A percentile compares a stretch with the other conserved stretches of the same genome.
These are phyloP conservation scores for Gossypium arboreum DNA, from an alignment of 345 rosid genomes.

Conservation along the genomic window DNA sequence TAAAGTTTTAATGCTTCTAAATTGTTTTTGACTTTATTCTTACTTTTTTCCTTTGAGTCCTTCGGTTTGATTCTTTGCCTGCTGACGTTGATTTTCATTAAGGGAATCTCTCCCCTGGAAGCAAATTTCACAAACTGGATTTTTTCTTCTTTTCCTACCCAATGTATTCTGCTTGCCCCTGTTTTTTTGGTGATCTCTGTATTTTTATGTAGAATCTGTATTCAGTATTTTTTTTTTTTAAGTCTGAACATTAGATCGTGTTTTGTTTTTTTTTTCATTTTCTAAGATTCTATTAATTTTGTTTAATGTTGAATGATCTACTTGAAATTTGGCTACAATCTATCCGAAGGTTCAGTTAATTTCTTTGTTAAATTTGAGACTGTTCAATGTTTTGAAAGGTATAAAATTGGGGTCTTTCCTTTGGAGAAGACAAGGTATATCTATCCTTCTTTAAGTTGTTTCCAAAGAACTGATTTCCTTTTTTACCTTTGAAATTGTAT, in stretches of 20 bases:
- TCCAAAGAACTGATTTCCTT: not conserved
- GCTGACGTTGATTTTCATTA: not conserved
- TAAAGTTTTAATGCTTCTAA: not conserved
- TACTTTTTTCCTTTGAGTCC: not conserved
- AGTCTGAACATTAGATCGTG: not conserved
- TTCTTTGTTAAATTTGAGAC: not conserved
- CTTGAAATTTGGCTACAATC: not conserved
- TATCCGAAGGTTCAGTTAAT: not conserved
- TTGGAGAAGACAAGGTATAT: not conserved
- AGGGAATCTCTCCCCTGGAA: not conserved
- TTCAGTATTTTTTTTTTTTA: not conserved
- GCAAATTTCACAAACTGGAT: not conserved
- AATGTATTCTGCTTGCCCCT: not conserved
- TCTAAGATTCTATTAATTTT: not conserved
- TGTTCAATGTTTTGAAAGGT: not conserved
- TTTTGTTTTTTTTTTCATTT: not conserved
- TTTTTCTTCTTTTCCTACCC: not conserved
- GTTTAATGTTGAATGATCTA: not conserved
- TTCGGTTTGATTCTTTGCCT: not conserved
- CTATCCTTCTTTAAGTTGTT: not conserved
- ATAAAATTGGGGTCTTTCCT: not conserved
- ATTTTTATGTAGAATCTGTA: not conserved
- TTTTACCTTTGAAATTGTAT: not conserved
- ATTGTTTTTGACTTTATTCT: not conserved
- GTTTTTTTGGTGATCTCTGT: slow-evolving; percentile 1